Evolutionary conservation across 352 stramenopile genomes (phyloP).

Genomic region (Plasmopara halstedii): DNA sequence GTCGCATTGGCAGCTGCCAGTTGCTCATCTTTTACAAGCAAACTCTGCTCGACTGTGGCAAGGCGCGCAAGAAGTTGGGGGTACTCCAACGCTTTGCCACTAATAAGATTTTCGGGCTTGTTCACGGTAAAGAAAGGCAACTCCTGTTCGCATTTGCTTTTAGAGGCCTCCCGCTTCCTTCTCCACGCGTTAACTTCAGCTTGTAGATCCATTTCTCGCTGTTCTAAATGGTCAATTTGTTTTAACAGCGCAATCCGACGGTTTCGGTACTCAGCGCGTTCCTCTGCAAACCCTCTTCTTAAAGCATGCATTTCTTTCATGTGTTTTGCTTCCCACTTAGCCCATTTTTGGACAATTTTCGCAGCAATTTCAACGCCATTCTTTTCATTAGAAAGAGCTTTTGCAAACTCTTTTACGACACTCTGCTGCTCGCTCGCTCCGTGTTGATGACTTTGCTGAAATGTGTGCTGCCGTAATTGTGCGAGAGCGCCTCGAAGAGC

Average conservation of each 20-base stretch:
- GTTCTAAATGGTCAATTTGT: constrained; percentile 8
- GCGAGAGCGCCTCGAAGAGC: constrained; percentile 13
- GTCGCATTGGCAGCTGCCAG: constrained; percentile 17
- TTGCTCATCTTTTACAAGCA: constrained; percentile 20
- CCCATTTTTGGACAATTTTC: constrained; percentile 24
- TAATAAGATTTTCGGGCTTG: neutral
- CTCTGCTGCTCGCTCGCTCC: neutral
- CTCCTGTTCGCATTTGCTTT: neutral
- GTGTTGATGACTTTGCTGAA: neutral
- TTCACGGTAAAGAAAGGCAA: neutral
- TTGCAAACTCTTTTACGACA: constrained; percentile 5
- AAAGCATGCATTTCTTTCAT: constrained; percentile 14
- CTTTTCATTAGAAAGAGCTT: constrained; percentile 3
- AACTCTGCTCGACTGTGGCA: constrained; percentile 14
- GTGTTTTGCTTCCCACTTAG: constrained; percentile 21
- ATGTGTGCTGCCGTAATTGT: constrained; percentile 7
- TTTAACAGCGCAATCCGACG: constrained; percentile 8
- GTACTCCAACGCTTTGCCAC: constrained; percentile 6
- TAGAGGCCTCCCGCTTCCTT: neutral
- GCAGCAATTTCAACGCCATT: constrained; percentile 12
- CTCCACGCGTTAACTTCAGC: constrained; percentile 17
- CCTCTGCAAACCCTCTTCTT: constrained; percentile 13
- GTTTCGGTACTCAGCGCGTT: constrained; percentile 3
- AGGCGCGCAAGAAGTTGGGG: constrained; percentile 16
- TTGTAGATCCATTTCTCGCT: constrained; percentile 16